Base-by-base conservation (phyloP, 768 basidiomycete species). In the Rubroboletus pulcherrimus region DNA sequence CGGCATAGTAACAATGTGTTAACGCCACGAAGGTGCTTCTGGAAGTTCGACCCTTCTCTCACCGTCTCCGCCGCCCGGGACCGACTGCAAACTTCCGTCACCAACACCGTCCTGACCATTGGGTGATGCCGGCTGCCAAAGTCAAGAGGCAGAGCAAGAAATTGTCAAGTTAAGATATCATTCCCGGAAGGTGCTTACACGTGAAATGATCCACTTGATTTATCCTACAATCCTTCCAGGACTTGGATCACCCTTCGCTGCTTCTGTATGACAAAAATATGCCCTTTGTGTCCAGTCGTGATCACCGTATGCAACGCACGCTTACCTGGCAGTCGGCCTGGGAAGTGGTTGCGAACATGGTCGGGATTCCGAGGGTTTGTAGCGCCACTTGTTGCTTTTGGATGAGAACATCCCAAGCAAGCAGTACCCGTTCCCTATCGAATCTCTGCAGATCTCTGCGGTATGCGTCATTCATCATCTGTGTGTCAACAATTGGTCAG, bases 331-430 rank as follows among this genome's bases (percentile, higher is more conserved):
- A 71, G 59, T 84, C 80, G 4, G 73, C 64, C 38, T 64, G 63
- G 42, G 77, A 75, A 42, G 64, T 70, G 3, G 86, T 84, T 12
- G 75, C 70, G 65, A 81, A 88, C 86, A 93, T 91, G 3, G 82
- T 77, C 15, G 91, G 91, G 14, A 93, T 80, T 39, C 78, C 74
- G 43, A 86, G 72, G 31, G 75, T 67, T 60, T 83, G 82, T 46
- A 93, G 74, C 15, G 80, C 72, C 0, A 73, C 65, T 70, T 93
- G 91, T 67, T 93, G 91, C 62, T 81, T 82, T 48, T 80, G 72
- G 19, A 86, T 69, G n/a, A 93, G 76, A 19, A 80, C 81, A 63
- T 90, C 90, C 89, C 90, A 93, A 9, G 88, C 86, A 3, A 83
- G 76, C 7, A 92, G 69, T 10, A 77, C 86, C 37, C 86, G 78